A percentile compares a stretch with the other conserved stretches of the same genome.
These are phyloP conservation scores for Colletotrichum musae DNA, from an alignment of 2,329 filamentous ascomycete species.

Conservation along the genomic window DNA sequence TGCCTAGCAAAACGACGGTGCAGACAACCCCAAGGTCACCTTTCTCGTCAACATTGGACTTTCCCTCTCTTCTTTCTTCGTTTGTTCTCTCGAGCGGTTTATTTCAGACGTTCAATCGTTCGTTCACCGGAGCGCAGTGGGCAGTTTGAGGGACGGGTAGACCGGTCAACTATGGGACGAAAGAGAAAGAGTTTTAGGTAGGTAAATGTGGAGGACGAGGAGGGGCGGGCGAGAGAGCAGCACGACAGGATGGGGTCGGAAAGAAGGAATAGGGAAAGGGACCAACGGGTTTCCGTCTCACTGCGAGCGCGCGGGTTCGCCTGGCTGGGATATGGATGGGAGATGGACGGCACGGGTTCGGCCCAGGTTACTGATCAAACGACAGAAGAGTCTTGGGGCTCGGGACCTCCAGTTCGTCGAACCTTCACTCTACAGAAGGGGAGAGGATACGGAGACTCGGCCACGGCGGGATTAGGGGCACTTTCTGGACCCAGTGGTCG, in stretches of 20 bases:
- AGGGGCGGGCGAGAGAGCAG: slow-evolving; percentile 12
- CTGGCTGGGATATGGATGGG: not conserved
- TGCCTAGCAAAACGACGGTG: slow-evolving; percentile 22
- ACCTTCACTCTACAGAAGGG: slow-evolving; percentile 8
- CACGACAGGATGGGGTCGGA: slow-evolving; percentile 3
- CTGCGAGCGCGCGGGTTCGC: not conserved
- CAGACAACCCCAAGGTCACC: slow-evolving; percentile 3
- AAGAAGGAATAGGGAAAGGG: slow-evolving; percentile 15
- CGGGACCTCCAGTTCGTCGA: slow-evolving; percentile 19
- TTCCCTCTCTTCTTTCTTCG: not conserved
- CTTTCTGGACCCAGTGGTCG: slow-evolving; percentile 27
- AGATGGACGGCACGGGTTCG: slow-evolving; percentile 9
- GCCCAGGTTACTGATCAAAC: slow-evolving; percentile 33
- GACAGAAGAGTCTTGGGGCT: slow-evolving; percentile 16
- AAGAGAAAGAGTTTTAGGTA: slow-evolving; percentile 36
- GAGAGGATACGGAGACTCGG: slow-evolving; percentile 29
- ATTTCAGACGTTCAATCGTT: slow-evolving; percentile 3
- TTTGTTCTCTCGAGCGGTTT: not conserved
- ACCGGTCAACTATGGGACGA: slow-evolving; percentile 23
- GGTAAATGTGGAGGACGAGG: slow-evolving; percentile 30
- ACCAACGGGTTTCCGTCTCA: slow-evolving; percentile 26
- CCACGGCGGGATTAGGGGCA: slow-evolving; percentile 34
- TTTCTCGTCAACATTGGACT: slow-evolving; percentile 24
- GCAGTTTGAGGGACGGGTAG: slow-evolving; percentile 12
- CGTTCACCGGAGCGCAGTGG: slow-evolving; percentile 2